Evolutionary conservation across 305 asterid genomes (phyloP).

Genomic region (Fraxinus paxiana): DNA sequence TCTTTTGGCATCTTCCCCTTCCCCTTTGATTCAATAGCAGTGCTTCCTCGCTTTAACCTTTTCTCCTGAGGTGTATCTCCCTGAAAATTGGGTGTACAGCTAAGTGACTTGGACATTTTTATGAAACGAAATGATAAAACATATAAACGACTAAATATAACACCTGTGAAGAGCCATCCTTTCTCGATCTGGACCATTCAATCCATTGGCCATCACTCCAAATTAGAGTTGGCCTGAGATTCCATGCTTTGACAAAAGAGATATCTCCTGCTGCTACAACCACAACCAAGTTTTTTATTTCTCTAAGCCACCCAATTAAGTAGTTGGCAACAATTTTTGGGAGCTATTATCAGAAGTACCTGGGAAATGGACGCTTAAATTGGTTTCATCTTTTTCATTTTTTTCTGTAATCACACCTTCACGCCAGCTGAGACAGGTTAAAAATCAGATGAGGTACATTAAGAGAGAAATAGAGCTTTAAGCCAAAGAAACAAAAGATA

Average conservation of each 20-base stretch:
- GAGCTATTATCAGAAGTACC: constrained; percentile 38
- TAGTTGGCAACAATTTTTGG: constrained; percentile 6
- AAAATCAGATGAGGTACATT: constrained; percentile 15
- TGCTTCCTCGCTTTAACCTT: constrained; percentile 58
- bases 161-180: constrained; percentile 51
- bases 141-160: constrained; percentile 5
- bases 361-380: constrained; percentile 53
- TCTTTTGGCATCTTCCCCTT: constrained; percentile 42
- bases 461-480: constrained; percentile 17
- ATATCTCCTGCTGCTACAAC: constrained; percentile 58
- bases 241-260: constrained; percentile 60
- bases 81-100: constrained; percentile 38
- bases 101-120: constrained; percentile 11
- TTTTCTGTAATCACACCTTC: constrained; percentile 69
- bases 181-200: constrained; percentile 57
- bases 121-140: constrained; percentile 4
- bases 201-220: constrained; percentile 91
- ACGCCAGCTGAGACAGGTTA: constrained; percentile 54
- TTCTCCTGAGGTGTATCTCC: constrained; percentile 82
- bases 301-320: not conserved
- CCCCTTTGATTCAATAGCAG: constrained; percentile 44
- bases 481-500: not conserved
- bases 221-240: constrained; percentile 72
- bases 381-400: constrained; percentile 49
- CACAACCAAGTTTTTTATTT: constrained; percentile 10